Evolutionary conservation across 495 filamentous ascomycete genomes (phyloP), one percentile per base, ranked within the genome.

Genomic region (Cercophora sp.): DNA sequence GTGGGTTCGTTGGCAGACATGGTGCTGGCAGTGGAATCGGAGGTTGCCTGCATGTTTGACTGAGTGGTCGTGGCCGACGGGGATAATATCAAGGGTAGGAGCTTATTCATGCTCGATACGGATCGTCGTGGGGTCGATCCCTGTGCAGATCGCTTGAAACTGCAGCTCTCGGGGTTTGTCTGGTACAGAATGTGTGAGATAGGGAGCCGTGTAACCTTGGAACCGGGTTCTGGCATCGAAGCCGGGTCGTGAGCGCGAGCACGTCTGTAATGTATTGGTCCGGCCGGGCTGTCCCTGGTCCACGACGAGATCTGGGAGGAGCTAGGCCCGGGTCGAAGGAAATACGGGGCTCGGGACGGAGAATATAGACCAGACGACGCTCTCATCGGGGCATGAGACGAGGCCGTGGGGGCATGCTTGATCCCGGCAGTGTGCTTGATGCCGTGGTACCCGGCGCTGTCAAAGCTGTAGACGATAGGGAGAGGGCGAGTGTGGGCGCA

Each of bases 81-180:
- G 48, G 51, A 47, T 39, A 52, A 26, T 24, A 44, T 48, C 51
- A 62, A 44, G 39, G 57, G 39, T 8, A 58, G 6, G 19, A 52
- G 46, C 22, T 43, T 35, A 52, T 32, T 50, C 50, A 54, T 64
- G 48, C 48, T 59, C 36, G 42, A 57, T 18, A 56, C 55, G 43
- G 59, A 59, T 63, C 57, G 51, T 37, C 47, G 59, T 56, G 60
- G 57, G 47, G 64, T 22, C 25, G 48, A 57, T 54, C 64, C 60
- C 53, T 58, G 54, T 26, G 59, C 36, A 39, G 59, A 65, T 60
- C 59, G 47, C 45, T 52, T 51, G 35, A 35, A 29, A 45, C 51
- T 15, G 43, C 51, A 42, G 29, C 46, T 61, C 40, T 48, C 53
- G 51, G 57, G 43, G 54, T 46, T 57, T 48, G 48, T 23, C 47